phyloP scores from a whole-genome alignment of 176 grass and related monocot species.

The Cenchrus purpureus region DNA sequence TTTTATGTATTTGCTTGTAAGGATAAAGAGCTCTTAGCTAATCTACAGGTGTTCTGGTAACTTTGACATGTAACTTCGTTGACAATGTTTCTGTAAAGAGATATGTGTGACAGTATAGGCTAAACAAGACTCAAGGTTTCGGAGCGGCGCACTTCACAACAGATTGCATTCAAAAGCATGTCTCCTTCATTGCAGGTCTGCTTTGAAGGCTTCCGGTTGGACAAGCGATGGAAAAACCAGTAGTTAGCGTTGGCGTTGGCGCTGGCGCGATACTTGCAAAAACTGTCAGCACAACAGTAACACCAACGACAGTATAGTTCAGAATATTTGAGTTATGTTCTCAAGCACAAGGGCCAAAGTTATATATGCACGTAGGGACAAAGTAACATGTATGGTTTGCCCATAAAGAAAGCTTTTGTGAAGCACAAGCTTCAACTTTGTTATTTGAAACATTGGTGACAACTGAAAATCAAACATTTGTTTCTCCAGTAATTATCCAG shows the following conservation, averaged over 20 bases:
- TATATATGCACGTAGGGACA: not conserved
- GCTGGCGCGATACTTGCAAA: not conserved
- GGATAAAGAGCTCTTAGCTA: no score
- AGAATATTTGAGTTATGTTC: not conserved
- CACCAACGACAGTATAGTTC: not conserved
- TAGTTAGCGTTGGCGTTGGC: no score
- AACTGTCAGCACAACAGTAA: not conserved
- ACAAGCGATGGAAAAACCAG: not conserved
- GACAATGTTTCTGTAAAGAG: not conserved
- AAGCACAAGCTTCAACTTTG: not conserved
- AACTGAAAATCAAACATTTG: not conserved
- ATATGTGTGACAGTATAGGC: not conserved
- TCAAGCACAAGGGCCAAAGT: not conserved
- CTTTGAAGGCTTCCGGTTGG: not conserved
- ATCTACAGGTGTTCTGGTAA: no score
- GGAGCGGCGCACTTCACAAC: not conserved
- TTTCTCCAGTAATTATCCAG: not conserved
- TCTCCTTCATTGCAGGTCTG: not conserved
- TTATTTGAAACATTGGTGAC: not conserved
- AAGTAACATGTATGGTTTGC: not conserved
- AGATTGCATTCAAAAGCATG: not conserved
- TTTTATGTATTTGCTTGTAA: no score
- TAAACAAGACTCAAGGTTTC: not conserved
- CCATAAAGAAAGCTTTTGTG: not conserved
- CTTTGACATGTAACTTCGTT: not conserved